Conservation (phyloP, 164 flowering plant genomes). For the Umbellularia californica region DNA sequence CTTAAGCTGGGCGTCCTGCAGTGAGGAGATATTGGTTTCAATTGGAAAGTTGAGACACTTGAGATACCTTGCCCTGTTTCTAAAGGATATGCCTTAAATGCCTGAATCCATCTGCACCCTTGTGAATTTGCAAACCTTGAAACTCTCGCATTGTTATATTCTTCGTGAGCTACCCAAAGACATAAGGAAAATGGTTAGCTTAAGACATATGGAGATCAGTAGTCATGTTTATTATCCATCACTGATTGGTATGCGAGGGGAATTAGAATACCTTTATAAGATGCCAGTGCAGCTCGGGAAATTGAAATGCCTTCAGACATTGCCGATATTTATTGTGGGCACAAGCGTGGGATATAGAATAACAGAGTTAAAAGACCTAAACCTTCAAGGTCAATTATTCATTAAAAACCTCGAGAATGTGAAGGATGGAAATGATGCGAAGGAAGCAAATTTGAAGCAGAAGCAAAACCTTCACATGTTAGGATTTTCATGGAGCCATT, state of each 20-base stretch:
- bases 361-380: not conserved
- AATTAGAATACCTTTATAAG: no score
- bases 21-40: not conserved
- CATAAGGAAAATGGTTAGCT: slow-evolving; percentile 7
- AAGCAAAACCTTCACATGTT: not conserved
- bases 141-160: not conserved
- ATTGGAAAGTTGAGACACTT: slow-evolving; percentile 7
- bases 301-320: slow-evolving; percentile 2
- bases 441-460: slow-evolving; percentile 3
- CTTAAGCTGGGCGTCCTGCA: not conserved
- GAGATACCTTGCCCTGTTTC: slow-evolving; percentile 6
- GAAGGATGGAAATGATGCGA: not conserved
- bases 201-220: slow-evolving; percentile 13
- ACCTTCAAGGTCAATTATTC: not conserved
- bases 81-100: not conserved
- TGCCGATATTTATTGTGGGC: not conserved
- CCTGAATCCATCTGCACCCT: slow-evolving; percentile 5
- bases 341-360: not conserved
- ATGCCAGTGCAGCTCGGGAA: not conserved
- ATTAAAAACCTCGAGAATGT: not conserved
- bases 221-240: no score
- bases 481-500: not conserved
- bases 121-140: slow-evolving; percentile 11
- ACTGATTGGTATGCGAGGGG: no score
- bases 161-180: slow-evolving; percentile 5